Percentiles rank a stretch among this genome's conserved stretches.
Conservation (phyloP, 2,329 filamentous ascomycete genomes). For the Blastomyces percursus region DNA sequence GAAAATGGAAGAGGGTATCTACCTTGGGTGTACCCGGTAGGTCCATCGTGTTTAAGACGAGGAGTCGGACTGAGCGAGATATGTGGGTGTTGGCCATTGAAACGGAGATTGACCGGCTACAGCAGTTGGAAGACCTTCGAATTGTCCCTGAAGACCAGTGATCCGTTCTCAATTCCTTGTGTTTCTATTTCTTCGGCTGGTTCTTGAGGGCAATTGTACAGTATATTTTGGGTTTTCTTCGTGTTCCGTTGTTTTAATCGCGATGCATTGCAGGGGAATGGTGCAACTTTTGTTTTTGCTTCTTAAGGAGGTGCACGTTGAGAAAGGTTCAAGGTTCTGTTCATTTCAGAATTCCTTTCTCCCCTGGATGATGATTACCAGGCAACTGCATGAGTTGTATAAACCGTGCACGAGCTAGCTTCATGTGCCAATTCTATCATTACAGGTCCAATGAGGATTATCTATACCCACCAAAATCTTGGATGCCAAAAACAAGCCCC, state of each 20-base stretch:
- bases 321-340: background rate
- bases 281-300: background rate
- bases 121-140: constrained; percentile 41
- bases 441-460: background rate
- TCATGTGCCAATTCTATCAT: background rate
- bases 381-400: background rate
- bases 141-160: constrained; percentile 24
- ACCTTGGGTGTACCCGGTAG: constrained; percentile 50
- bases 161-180: background rate
- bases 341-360: background rate
- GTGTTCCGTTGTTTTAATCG: background rate
- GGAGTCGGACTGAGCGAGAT: constrained; percentile 54
- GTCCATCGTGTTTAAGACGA: constrained; percentile 55
- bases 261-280: background rate
- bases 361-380: background rate
- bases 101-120: constrained; percentile 54
- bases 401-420: background rate
- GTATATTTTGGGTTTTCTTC: background rate
- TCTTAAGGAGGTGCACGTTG: background rate
- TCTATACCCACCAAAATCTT: background rate
- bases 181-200: background rate
- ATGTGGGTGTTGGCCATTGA: constrained; percentile 57
- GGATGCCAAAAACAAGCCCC: background rate
- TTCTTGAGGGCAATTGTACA: background rate
- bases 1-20: constrained; percentile 46